Evolutionary conservation across 129 eudicot genomes (phyloP), one percentile per base, ranked within the genome.

Genomic region (Scalesia atractyloides): DNA sequence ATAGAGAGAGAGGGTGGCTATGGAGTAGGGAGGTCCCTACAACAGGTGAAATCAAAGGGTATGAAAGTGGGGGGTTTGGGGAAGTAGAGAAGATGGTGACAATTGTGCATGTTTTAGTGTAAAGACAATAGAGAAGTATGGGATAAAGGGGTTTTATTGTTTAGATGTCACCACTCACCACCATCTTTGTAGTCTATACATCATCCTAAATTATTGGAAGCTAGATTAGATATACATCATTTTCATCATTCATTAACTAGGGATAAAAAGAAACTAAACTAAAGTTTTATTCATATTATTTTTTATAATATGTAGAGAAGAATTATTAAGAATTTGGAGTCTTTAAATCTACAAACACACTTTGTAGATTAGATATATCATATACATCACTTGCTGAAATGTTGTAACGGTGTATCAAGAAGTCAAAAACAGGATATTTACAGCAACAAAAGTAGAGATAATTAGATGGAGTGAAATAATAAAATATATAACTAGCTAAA

Each of bases 41-140:
- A 62, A 73, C 64, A 73, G 78, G 79, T 64, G 79, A 74, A 64
- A 64, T 64, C 72, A 64, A 74, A 64, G 70, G 72, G 72, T 48
- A 47, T 61, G 77, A 73, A 73, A 73, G 70, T 16, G 60, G 49
- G 59, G 49, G 50, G n/a, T 73, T 60, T 60, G 58, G 68, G 77
- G 70, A 62, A 73, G 77, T 46, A 61, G 77, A 51, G 20, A 63
- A 60, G 48, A 37, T 36, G 48, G 50, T 68, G 58, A 30, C 73
- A 68, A 59, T 44, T 59, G 30, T 60, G 76, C 66, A 44, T 60
- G 60, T 72, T 73, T 64, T 73, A 13, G 78, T 73, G 70, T 50
- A 74, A 73, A 73, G 70, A 49, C 71, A 74, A 64, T 73, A 30
- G 68, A 60, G 68, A 72, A 72, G 79, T 74, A 74, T 74, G 79